Evolutionary conservation across 2,329 filamentous ascomycete species (phyloP).

Genomic region (Paecilomyces sp.): DNA sequence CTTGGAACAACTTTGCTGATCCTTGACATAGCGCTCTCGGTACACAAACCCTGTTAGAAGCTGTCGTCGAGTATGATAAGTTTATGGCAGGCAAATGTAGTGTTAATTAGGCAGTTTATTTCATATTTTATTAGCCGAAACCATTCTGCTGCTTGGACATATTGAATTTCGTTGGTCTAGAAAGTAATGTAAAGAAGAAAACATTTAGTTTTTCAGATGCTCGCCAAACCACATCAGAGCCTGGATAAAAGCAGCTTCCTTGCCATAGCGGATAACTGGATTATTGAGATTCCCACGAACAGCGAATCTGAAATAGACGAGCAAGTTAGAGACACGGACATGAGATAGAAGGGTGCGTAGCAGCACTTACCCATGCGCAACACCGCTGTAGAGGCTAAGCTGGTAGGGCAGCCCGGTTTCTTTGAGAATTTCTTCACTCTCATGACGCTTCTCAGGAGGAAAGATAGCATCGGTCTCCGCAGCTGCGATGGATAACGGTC

Average conservation of each 20-base stretch:
- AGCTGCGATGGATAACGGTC: slow-evolving; percentile 58
- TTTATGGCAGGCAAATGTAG: no score
- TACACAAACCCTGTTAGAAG: no score
- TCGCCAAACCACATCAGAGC: slow-evolving; percentile 66
- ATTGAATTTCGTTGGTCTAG: no score
- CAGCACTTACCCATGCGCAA: slow-evolving; percentile 49
- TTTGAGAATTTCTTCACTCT: slow-evolving; percentile 49
- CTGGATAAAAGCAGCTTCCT: slow-evolving; percentile 69
- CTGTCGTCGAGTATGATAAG: no score
- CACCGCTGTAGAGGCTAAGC: slow-evolving; percentile 61
- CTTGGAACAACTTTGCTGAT: no score
- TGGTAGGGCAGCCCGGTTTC: slow-evolving; percentile 55
- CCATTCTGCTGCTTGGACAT: no score
- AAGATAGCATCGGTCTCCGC: slow-evolving; percentile 55
- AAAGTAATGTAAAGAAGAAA: no score
- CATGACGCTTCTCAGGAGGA: slow-evolving; percentile 48
- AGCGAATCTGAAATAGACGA: slow-evolving; percentile 41
- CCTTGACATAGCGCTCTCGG: no score
- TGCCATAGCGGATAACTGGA: slow-evolving; percentile 54
- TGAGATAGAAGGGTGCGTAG: neutral
- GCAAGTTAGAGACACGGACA: neutral
- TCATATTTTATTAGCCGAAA: no score
- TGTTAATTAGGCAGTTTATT: no score
- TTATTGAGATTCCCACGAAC: slow-evolving; percentile 55
- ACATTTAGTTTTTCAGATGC: slow-evolving; percentile 28